These are phyloP conservation scores for Auricularia cornea DNA, from an alignment of 768 basidiomycete genomes.

Conservation along the genomic window DNA sequence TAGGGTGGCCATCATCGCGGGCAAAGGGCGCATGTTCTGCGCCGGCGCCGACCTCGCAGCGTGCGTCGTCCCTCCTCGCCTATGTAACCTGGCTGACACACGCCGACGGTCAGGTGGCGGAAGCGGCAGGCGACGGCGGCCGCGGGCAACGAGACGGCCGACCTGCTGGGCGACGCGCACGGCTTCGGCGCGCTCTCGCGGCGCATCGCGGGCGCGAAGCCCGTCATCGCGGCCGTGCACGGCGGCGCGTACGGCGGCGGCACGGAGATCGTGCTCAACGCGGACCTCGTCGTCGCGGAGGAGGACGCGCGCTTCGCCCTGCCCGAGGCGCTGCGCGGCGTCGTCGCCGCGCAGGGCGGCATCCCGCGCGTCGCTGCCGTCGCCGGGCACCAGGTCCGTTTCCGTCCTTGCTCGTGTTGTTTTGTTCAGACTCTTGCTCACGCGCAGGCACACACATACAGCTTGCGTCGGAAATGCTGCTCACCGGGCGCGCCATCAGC, in stretches of 20 bases:
- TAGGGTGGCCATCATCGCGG: slow-evolving; percentile 72
- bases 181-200: slow-evolving; percentile 73
- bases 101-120: slow-evolving; percentile 2
- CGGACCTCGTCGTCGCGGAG: slow-evolving; percentile 65
- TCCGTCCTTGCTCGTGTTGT: background rate
- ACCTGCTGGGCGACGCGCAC: slow-evolving; percentile 30
- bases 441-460: slow-evolving; percentile 21
- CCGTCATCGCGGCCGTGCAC: slow-evolving; percentile 72
- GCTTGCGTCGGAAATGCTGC: slow-evolving; percentile 69
- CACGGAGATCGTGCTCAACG: slow-evolving; percentile 62
- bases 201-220: slow-evolving; percentile 52
- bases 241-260: slow-evolving; percentile 57
- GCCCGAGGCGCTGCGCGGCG: slow-evolving; percentile 73
- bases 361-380: slow-evolving; percentile 61
- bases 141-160: background rate
- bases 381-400: slow-evolving; percentile 65
- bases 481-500: slow-evolving; percentile 59
- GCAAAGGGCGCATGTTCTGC: slow-evolving; percentile 64
- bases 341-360: slow-evolving; percentile 61
- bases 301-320: slow-evolving; percentile 62
- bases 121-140: background rate
- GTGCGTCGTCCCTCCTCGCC: slow-evolving; percentile 31
- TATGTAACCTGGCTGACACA: too few relatives aligned
- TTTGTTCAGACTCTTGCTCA: background rate
- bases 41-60: slow-evolving; percentile 73